phyloP scores from a whole-genome alignment of 2,329 filamentous ascomycete genomes.

The Aspergillus candidus region DNA sequence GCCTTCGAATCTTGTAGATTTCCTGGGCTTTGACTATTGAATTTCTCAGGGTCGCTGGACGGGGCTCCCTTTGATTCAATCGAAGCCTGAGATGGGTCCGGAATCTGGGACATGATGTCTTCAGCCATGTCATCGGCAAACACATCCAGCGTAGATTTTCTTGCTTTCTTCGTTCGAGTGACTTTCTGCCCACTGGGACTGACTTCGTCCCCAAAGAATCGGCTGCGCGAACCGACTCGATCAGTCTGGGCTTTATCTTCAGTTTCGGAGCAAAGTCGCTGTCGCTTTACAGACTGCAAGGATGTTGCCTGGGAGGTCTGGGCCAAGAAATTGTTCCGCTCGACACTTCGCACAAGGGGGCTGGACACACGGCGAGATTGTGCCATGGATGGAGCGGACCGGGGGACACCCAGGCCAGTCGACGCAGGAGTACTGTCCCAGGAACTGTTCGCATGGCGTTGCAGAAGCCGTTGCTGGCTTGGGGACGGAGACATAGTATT shows the following conservation, averaged over 20 bases:
- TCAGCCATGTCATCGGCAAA: constrained; percentile 51
- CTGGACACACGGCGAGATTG: constrained; percentile 36
- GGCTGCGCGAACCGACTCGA: constrained; percentile 37
- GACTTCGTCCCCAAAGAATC: constrained; percentile 41
- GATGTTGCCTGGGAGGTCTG: constrained; percentile 35
- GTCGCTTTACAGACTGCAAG: constrained; percentile 45
- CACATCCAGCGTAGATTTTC: constrained; percentile 42
- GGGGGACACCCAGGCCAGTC: constrained; percentile 28
- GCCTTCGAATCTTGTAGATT: neutral
- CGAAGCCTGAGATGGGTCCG: constrained; percentile 25
- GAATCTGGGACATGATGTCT: constrained; percentile 43
- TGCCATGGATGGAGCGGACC: constrained; percentile 30
- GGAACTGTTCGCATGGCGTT: constrained; percentile 47
- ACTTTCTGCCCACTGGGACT: constrained; percentile 37
- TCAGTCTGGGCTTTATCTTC: constrained; percentile 29
- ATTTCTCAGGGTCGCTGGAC: no score
- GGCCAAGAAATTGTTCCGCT: constrained; percentile 36
- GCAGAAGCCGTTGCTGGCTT: constrained; percentile 55
- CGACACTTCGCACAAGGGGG: constrained; percentile 35
- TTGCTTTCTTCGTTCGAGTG: constrained; percentile 35
- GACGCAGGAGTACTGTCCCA: constrained; percentile 51
- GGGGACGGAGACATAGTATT: constrained; percentile 63
- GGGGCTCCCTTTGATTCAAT: neutral
- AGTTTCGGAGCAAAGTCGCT: constrained; percentile 47
- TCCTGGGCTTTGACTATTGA: no score